A percentile compares a stretch with the other conserved stretches of the same genome.
phyloP scores from a whole-genome alignment of 345 rosid genomes.

The Geranium brycei region DNA sequence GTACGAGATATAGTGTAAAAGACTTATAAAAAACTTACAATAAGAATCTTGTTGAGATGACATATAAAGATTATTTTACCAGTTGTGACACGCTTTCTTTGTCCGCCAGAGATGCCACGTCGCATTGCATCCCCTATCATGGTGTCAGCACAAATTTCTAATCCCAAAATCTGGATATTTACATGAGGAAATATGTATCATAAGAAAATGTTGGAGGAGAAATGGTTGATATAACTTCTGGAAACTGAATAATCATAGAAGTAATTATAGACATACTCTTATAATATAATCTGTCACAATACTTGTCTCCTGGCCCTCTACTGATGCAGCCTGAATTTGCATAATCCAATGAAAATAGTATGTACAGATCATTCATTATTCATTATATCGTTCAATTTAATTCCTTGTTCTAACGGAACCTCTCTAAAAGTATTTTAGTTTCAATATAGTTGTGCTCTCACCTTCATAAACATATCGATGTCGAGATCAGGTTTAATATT shows the following conservation, averaged over 20 bases:
- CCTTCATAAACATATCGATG: conserved; percentile 75
- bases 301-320: conserved; percentile 31
- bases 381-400: no score
- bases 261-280: conserved; percentile 17
- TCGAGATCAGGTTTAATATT: conserved; percentile 74
- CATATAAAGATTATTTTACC: no score
- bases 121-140: conserved; percentile 61
- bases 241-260: no score
- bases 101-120: conserved; percentile 79
- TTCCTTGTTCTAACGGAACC: no score
- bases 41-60: no score
- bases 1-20: no score
- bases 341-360: background rate
- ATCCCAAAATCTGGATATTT: conserved; percentile 47
- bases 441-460: background rate
- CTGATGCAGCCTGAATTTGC: conserved; percentile 29
- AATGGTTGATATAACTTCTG: background rate
- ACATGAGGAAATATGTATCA: conserved; percentile 1
- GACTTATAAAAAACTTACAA: no score
- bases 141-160: conserved; percentile 58
- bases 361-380: no score
- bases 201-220: background rate
- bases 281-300: conserved; percentile 39
- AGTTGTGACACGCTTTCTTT: conserved; percentile 59
- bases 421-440: no score